Percentiles rank a stretch among this genome's conserved stretches.
Conservation (phyloP, 83 land plant species). For the Thuja plicata region DNA sequence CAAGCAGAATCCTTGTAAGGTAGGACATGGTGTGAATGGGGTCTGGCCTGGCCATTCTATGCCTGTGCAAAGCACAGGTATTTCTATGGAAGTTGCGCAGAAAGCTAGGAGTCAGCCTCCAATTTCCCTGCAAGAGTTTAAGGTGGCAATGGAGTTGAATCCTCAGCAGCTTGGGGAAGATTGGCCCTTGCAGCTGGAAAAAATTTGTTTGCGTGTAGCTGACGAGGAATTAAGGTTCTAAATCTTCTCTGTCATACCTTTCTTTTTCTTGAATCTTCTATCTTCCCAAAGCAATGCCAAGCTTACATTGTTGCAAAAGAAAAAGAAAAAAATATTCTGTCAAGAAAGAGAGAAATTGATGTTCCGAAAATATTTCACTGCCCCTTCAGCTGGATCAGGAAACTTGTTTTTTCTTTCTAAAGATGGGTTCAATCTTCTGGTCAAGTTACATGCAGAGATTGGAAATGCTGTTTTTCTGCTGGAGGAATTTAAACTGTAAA, state of each 20-base stretch:
- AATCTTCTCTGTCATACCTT: not conserved
- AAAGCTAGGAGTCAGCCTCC: conserved; percentile 23
- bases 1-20: conserved; percentile 24
- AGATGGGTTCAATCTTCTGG: not conserved
- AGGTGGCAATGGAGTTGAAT: conserved; percentile 55
- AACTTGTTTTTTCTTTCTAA: not conserved
- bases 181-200: conserved; percentile 50
- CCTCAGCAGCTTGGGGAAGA: conserved; percentile 51
- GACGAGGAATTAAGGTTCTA: conserved; percentile 21
- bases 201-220: conserved; percentile 26
- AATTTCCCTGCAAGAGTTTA: conserved; percentile 53
- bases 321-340: not conserved
- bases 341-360: not conserved
- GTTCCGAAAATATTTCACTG: not conserved
- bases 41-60: conserved; percentile 30
- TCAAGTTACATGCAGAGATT: conserved; percentile 5
- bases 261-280: not conserved
- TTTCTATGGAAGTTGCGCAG: conserved; percentile 18
- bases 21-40: conserved; percentile 34
- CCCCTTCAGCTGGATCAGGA: not conserved
- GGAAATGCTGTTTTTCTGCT: not conserved
- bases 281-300: conserved; percentile 9
- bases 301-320: not conserved
- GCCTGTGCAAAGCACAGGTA: conserved; percentile 22
- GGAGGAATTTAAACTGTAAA: not conserved